Base-by-base conservation (phyloP, 371 early-diverging fungal species). In the Mortierella sp. region DNA sequence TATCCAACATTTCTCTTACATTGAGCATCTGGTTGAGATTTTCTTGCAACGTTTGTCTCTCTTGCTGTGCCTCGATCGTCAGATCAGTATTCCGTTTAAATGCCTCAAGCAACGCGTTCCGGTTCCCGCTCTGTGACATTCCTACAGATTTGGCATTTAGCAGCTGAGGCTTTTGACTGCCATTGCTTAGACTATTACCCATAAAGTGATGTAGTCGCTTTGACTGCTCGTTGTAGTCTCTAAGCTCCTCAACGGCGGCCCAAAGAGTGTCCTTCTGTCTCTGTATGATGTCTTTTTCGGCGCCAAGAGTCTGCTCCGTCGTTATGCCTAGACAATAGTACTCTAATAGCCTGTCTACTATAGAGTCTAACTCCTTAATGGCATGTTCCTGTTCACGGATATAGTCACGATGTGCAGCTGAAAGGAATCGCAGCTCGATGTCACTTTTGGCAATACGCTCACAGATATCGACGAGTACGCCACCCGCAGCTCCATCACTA, bases 391-490 rank as follows among this genome's bases (percentile, higher is more conserved):
- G 71, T 10, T 47, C 59, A 20, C 47, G 64, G 22, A 79, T 16
- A 22, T 67, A 70, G 11, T 79, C 80, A n/a, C 64, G 67, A 35
- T 79, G 80, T 1, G 72, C 62, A 18, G 68, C 71, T 0, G 64
- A 45, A 10, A 79, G 40, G 47, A 59, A 74, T 26, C 62, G 64
- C 5, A 79, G 62, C 49, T 79, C 80, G 40, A 79, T 68, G 30
- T 79, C 80, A 6, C 64, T 67, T 30, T 72, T 64, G 0, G 80
- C 71, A 12, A 79, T 73, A 16, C 70, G 68, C 35, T 78, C 78
- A 63, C 75, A 79, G 22, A 79, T 70, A 32, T 79, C 75, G 9
- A 71, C 67, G 0, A 79, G 68, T 9, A 74, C 80, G n/a, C 80
- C 80, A 1, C 68, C 62, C 14, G 59, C 9, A 1, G 66, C 45